Conservation (phyloP, 1,284 basidiomycete genomes). For the Papiliotrema flavescens region DNA sequence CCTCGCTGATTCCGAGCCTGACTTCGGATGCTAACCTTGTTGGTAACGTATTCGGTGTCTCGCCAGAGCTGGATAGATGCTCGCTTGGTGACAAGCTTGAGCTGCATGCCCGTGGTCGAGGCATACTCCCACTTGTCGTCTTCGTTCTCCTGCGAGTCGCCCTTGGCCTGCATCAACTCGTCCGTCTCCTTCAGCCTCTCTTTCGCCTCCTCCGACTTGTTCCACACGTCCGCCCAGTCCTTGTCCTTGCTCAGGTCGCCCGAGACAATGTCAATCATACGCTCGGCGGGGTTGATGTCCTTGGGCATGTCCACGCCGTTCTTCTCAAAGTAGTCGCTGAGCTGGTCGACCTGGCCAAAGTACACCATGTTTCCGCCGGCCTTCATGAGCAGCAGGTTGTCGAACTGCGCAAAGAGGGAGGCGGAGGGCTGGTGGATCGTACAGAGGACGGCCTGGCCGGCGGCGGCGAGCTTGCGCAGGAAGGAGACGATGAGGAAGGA, state of each 20-base stretch:
- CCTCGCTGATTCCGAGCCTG: no score
- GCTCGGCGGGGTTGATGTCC: conserved; percentile 55
- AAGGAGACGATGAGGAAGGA: conserved; percentile 56
- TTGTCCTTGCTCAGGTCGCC: conserved; percentile 45
- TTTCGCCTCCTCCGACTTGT: conserved; percentile 50
- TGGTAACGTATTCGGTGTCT: conserved; percentile 43
- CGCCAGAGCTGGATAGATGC: conserved; percentile 39
- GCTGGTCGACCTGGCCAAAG: conserved; percentile 52
- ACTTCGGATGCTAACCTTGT: conserved; percentile 26
- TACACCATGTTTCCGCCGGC: conserved; percentile 48
- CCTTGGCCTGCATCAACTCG: conserved; percentile 27
- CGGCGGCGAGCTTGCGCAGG: conserved; percentile 66
- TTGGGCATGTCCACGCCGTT: conserved; percentile 47
- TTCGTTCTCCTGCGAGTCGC: conserved; percentile 6
- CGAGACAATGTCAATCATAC: conserved; percentile 47
- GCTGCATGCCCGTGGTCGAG: conserved; percentile 31
- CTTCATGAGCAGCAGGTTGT: conserved; percentile 52
- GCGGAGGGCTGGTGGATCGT: conserved; percentile 41
- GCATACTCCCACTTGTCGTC: conserved; percentile 40
- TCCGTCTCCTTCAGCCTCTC: conserved; percentile 49
- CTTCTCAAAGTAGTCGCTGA: conserved; percentile 53
- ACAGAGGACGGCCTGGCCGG: conserved; percentile 56
- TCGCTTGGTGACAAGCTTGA: conserved; percentile 35
- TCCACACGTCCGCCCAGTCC: conserved; percentile 73
- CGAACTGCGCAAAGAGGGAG: conserved; percentile 46